Evolutionary conservation across 1,139 yeast genomes (phyloP).

Genomic region (Casaregolazyma lundiana): DNA sequence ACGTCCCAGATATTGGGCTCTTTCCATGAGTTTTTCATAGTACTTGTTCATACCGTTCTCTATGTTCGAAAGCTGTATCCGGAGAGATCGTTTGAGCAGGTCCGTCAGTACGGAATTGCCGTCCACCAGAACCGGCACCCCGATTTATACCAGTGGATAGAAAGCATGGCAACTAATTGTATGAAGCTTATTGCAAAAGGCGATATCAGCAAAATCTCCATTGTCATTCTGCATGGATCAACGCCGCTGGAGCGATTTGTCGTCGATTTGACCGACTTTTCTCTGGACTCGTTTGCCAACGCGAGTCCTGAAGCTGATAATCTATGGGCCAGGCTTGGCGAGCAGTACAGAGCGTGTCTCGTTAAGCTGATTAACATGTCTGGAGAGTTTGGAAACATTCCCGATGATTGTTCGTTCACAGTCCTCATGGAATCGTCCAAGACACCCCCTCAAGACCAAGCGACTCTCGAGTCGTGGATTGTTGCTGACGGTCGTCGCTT

Average conservation of each 20-base stretch:
- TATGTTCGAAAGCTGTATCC: slow-evolving; percentile 36
- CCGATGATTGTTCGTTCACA: slow-evolving; percentile 21
- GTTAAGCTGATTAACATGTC: slow-evolving; percentile 21
- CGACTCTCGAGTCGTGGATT: slow-evolving; percentile 26
- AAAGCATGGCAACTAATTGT: slow-evolving; percentile 28
- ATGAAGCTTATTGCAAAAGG: slow-evolving; percentile 26
- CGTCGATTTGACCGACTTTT: slow-evolving; percentile 29
- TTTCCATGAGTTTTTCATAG: slow-evolving; percentile 34
- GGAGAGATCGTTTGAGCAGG: slow-evolving; percentile 29
- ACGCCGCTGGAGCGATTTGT: slow-evolving; percentile 33
- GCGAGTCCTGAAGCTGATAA: background rate
- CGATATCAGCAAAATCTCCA: slow-evolving; percentile 22
- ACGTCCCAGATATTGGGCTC: slow-evolving; percentile 23
- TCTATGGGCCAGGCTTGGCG: slow-evolving; percentile 14
- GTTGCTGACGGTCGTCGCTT: slow-evolving; percentile 22
- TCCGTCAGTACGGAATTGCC: slow-evolving; percentile 33
- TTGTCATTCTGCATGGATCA: slow-evolving; percentile 26
- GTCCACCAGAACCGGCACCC: slow-evolving; percentile 37
- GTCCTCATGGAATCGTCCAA: slow-evolving; percentile 23
- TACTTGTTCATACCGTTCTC: slow-evolving; percentile 33
- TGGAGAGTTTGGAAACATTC: slow-evolving; percentile 22
- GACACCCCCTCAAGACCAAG: slow-evolving; percentile 12
- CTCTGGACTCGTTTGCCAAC: background rate
- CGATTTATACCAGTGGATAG: slow-evolving; percentile 35
- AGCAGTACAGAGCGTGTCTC: slow-evolving; percentile 30